A percentile compares a stretch with the other conserved stretches of the same genome.
These are phyloP conservation scores for Stereocaulon alpinum DNA, from an alignment of 495 filamentous ascomycete genomes.

Conservation along the genomic window DNA sequence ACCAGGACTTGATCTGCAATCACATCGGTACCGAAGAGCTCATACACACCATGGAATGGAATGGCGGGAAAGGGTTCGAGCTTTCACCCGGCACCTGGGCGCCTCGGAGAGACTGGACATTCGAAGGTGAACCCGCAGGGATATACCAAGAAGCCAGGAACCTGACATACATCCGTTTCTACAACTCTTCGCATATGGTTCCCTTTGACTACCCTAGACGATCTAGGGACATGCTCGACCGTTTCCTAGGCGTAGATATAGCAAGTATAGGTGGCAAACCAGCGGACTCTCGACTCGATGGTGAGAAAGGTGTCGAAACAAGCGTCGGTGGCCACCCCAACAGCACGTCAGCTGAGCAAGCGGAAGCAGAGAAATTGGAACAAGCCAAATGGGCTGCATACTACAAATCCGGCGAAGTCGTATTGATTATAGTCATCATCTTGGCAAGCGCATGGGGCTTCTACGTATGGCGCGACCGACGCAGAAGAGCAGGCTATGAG, in stretches of 20 bases:
- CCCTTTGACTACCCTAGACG: conserved; percentile 85
- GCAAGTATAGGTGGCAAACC: conserved; percentile 78
- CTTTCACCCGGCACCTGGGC: conserved; percentile 83
- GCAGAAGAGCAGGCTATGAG: conserved; percentile 43
- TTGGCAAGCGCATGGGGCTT: conserved; percentile 71
- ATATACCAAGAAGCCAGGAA: conserved; percentile 92
- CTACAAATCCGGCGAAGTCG: conserved; percentile 81
- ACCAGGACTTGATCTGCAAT: conserved; percentile 93
- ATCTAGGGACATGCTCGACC: conserved; percentile 90
- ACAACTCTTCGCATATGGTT: conserved; percentile 95
- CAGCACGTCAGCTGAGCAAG: conserved; percentile 59
- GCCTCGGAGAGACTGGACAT: conserved; percentile 84
- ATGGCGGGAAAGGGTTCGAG: conserved; percentile 83
- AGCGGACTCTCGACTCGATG: conserved; percentile 77
- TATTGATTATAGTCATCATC: conserved; percentile 73
- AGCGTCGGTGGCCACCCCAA: conserved; percentile 84
- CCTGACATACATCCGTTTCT: conserved; percentile 89
- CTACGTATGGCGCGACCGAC: conserved; percentile 72
- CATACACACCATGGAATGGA: conserved; percentile 88
- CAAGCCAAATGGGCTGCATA: conserved; percentile 89
- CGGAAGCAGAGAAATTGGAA: conserved; percentile 65
- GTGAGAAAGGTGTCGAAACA: conserved; percentile 75
- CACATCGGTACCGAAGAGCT: conserved; percentile 87
- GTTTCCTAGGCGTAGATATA: conserved; percentile 92
- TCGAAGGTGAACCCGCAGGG: conserved; percentile 82